Conservation (phyloP, 352 stramenopile species). For the Pythium oligandrum region DNA sequence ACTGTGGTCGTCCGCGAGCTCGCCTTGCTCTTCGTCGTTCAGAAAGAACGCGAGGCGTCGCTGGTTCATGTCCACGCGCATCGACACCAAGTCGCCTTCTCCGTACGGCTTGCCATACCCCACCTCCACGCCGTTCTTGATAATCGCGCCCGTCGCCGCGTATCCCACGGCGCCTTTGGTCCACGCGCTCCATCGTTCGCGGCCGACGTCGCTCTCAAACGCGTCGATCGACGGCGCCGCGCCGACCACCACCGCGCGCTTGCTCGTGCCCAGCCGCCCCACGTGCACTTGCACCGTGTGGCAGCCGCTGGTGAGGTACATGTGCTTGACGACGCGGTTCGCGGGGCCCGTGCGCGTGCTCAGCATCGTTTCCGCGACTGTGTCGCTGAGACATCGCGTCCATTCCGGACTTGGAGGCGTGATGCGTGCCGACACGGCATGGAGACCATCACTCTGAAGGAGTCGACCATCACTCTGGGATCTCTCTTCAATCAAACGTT, state of each 20-base stretch:
- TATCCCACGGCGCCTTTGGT: slow-evolving; percentile 29
- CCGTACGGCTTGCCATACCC: slow-evolving; percentile 22
- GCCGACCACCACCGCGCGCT: slow-evolving; percentile 23
- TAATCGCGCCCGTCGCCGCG: slow-evolving; percentile 25
- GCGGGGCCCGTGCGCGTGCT: slow-evolving; percentile 1
- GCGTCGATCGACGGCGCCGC: slow-evolving; percentile 13
- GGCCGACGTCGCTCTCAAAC: slow-evolving; percentile 20
- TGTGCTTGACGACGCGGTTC: slow-evolving; percentile 34
- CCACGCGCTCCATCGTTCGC: slow-evolving; percentile 7
- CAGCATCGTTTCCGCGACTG: slow-evolving; percentile 30
- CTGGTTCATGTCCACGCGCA: slow-evolving; percentile 46
- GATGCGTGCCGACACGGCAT: too few relatives aligned
- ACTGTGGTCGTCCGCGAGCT: background rate
- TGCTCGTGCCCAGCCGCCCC: slow-evolving; percentile 21
- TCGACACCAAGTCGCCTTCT: slow-evolving; percentile 34
- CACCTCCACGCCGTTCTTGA: slow-evolving; percentile 30
- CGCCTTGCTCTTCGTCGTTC: slow-evolving; percentile 25
- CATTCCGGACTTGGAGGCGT: too few relatives aligned
- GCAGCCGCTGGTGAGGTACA: slow-evolving; percentile 48
- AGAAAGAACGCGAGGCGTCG: slow-evolving; percentile 35
- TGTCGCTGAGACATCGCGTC: too few relatives aligned
- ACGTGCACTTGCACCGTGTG: slow-evolving; percentile 48
- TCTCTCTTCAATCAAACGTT: too few relatives aligned
- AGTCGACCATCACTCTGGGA: too few relatives aligned
- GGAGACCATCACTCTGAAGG: too few relatives aligned